Evolutionary conservation across 2,329 filamentous ascomycete genomes (phyloP).

Genomic region (Gyromitra esculenta): DNA sequence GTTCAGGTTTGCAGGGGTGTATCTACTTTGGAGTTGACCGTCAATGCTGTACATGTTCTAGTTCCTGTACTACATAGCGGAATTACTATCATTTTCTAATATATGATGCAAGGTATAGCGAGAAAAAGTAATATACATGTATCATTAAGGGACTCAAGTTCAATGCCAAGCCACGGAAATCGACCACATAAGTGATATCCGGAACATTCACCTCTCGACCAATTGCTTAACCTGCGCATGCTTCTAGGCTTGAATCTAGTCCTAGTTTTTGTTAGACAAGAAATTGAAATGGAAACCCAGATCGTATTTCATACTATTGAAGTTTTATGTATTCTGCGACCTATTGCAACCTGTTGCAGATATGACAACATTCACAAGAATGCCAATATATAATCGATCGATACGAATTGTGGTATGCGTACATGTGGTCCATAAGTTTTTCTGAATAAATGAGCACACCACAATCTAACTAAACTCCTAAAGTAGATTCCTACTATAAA

Average conservation of each 20-base stretch:
- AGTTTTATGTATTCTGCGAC: background rate
- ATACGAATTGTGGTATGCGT: constrained; percentile 15
- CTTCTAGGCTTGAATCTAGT: background rate
- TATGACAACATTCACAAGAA: background rate
- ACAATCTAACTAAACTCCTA: background rate
- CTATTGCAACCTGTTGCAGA: background rate
- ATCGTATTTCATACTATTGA: constrained; percentile 7
- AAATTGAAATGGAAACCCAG: background rate
- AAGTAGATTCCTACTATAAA: background rate
- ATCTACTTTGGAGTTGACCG: background rate
- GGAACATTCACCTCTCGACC: background rate
- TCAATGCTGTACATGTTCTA: constrained; percentile 9
- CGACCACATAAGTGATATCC: background rate
- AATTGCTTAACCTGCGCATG: background rate
- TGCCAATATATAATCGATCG: constrained; percentile 6
- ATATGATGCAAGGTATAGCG: constrained; percentile 6
- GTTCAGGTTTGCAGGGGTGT: constrained; percentile 13
- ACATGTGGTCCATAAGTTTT: background rate
- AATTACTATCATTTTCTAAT: constrained; percentile 19
- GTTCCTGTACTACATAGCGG: constrained; percentile 7
- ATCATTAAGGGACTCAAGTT: background rate
- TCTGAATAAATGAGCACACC: constrained; percentile 13
- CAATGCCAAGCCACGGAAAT: background rate
- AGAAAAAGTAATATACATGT: background rate
- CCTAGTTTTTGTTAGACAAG: background rate